Conservation (phyloP, 768 basidiomycete genomes). For the Panellus pusillus region DNA sequence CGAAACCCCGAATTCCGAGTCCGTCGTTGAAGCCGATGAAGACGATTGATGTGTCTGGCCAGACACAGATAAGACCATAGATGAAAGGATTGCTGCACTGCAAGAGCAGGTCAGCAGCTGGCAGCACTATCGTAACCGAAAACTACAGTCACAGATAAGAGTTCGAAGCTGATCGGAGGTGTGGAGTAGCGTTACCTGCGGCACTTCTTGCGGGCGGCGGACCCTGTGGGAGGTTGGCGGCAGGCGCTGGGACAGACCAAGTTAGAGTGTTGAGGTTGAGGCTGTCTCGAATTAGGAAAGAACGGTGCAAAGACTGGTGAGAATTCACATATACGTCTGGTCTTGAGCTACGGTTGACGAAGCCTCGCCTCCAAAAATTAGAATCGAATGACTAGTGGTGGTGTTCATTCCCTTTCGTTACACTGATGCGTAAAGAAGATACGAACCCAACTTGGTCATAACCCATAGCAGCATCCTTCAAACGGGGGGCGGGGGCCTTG, state of each 20-base stretch:
- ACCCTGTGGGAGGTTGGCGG: constrained; percentile 40
- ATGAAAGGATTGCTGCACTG: too few species aligned
- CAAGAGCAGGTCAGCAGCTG: too few species aligned
- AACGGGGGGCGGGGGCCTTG: constrained; percentile 57
- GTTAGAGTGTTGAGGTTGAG: constrained; percentile 59
- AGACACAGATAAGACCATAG: too few species aligned
- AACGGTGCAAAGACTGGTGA: constrained; percentile 5
- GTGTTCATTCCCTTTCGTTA: too few species aligned
- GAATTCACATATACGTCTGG: constrained; percentile 61
- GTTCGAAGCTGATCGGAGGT: too few species aligned
- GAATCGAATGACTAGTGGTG: constrained; percentile 46
- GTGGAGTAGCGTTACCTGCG: constrained; percentile 28
- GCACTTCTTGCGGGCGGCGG: constrained; percentile 64
- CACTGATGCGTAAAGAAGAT: neutral
- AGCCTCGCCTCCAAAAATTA: constrained; percentile 79
- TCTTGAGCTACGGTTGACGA: constrained; percentile 60
- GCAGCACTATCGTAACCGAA: constrained; percentile 70
- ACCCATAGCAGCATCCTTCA: constrained; percentile 74
- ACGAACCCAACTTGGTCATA: constrained; percentile 47
- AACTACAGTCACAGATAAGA: neutral
- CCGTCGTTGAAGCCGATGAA: too few species aligned
- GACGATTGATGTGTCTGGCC: too few species aligned
- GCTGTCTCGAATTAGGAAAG: constrained; percentile 34
- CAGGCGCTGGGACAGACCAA: constrained; percentile 62
- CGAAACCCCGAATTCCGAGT: too few species aligned